These are phyloP conservation scores for Scutellaria barbata DNA, from an alignment of 257 asterid genomes.

Conservation along the genomic window DNA sequence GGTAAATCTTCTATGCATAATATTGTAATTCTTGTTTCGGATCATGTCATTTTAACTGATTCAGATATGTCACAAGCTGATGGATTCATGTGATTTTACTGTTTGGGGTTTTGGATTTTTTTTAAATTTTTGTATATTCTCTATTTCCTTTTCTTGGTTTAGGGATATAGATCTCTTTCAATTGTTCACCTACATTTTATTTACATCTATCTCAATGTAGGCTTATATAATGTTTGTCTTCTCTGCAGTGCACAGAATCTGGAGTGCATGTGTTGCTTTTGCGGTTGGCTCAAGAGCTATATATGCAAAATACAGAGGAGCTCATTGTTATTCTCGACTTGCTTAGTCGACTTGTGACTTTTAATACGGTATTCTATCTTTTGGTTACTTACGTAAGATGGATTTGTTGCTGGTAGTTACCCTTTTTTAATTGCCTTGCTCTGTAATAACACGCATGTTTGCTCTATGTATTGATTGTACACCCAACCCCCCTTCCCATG, in stretches of 20 bases:
- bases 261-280: conserved; percentile 79
- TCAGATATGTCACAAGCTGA: conserved; percentile 1
- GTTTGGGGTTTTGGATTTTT: conserved; percentile 12
- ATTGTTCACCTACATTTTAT: too few species aligned
- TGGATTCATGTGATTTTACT: not conserved
- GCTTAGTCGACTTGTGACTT: conserved; percentile 77
- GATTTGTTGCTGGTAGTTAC: conserved; percentile 20
- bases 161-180: too few species aligned
- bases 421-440: conserved; percentile 25
- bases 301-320: conserved; percentile 59
- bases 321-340: conserved; percentile 66
- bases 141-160: not conserved
- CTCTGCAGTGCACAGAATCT: conserved; percentile 72
- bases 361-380: conserved; percentile 64
- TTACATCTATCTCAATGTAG: too few species aligned
- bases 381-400: conserved; percentile 22
- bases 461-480: not conserved
- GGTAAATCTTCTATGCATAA: conserved; percentile 51
- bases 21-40: conserved; percentile 13
- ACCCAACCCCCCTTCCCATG: not conserved
- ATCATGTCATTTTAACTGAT: not conserved
- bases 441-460: conserved; percentile 6
- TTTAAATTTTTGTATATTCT: not conserved
- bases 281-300: conserved; percentile 70
- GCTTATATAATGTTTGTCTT: conserved; percentile 25